These are phyloP conservation scores for Harringtonia aguacate DNA, from an alignment of 2,329 filamentous ascomycete species.

Conservation along the genomic window DNA sequence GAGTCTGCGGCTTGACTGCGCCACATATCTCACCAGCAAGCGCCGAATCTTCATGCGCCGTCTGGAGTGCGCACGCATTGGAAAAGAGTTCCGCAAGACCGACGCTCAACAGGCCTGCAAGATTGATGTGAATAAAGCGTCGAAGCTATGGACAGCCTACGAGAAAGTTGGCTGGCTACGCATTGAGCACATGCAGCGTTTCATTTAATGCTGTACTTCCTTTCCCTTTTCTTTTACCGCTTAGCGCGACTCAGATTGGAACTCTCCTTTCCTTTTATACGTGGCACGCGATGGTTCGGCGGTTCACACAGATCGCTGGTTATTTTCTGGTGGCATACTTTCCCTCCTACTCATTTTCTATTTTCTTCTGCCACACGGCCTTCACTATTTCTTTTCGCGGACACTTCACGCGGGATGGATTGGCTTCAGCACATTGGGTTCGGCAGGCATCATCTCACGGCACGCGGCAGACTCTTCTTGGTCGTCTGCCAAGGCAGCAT, in stretches of 20 bases:
- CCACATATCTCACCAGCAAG: constrained; percentile 87
- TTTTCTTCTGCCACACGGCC: not conserved
- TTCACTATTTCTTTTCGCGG: not conserved
- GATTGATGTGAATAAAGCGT: constrained; percentile 96
- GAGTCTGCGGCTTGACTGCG: constrained; percentile 71
- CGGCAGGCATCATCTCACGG: constrained; percentile 7
- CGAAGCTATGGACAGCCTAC: constrained; percentile 82
- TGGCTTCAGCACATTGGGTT: not conserved
- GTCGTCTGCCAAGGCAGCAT: constrained; percentile 4
- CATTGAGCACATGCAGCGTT: constrained; percentile 27
- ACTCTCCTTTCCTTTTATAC: not conserved
- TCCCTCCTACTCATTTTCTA: not conserved
- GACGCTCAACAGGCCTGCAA: constrained; percentile 95
- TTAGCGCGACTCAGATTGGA: not conserved
- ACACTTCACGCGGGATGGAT: constrained; percentile 1
- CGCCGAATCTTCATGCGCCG: constrained; percentile 77
- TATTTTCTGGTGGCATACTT: too few species aligned
- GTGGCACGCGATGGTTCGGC: too few species aligned
- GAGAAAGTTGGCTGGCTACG: constrained; percentile 80
- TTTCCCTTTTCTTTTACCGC: not conserved
- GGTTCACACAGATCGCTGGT: too few species aligned
- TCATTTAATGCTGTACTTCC: constrained; percentile 1
- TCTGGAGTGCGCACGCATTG: constrained; percentile 53
- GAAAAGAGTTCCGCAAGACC: constrained; percentile 88
- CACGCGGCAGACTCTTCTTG: not conserved